phyloP scores from a whole-genome alignment of 176 grass and related monocot species.

The Areca catechu region DNA sequence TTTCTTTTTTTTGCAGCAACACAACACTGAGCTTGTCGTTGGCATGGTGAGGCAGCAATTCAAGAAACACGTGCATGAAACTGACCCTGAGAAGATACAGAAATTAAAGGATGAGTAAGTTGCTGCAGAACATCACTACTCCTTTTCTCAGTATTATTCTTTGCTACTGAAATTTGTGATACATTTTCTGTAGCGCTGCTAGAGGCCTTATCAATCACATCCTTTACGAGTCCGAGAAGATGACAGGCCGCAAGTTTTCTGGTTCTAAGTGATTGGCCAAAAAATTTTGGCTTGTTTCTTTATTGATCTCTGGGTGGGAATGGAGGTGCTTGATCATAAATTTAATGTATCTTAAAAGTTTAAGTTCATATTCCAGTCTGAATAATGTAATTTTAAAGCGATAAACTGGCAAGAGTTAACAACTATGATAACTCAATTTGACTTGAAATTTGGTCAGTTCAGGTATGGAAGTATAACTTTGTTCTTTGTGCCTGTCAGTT shows the following conservation, averaged over 20 bases:
- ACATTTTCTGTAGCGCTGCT: conserved; percentile 58
- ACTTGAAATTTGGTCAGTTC: too few species aligned
- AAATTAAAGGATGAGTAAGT: conserved; percentile 93
- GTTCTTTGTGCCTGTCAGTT: too few species aligned
- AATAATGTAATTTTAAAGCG: too few species aligned
- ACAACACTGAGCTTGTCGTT: conserved; percentile 75
- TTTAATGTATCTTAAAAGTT: too few species aligned
- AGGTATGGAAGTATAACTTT: too few species aligned
- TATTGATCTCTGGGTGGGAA: too few species aligned
- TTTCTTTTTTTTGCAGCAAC: conserved; percentile 41
- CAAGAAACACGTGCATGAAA: conserved; percentile 93
- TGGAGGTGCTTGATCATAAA: too few species aligned
- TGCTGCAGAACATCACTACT: background rate
- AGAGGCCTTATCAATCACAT: conserved; percentile 98
- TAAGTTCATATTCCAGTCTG: too few species aligned
- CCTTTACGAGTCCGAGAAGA: conserved; percentile 76
- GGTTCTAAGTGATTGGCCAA: conserved; percentile 28
- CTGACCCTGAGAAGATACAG: conserved; percentile 91
- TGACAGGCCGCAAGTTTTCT: conserved; percentile 65
- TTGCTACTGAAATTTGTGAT: conserved; percentile 14
- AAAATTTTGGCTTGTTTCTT: too few species aligned
- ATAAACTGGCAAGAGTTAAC: too few species aligned
- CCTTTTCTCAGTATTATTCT: background rate
- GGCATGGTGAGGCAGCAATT: conserved; percentile 92
- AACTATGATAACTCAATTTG: too few species aligned